Evolutionary conservation across 2,329 filamentous ascomycete species (phyloP).

Genomic region (Colletotrichum simmondsii): DNA sequence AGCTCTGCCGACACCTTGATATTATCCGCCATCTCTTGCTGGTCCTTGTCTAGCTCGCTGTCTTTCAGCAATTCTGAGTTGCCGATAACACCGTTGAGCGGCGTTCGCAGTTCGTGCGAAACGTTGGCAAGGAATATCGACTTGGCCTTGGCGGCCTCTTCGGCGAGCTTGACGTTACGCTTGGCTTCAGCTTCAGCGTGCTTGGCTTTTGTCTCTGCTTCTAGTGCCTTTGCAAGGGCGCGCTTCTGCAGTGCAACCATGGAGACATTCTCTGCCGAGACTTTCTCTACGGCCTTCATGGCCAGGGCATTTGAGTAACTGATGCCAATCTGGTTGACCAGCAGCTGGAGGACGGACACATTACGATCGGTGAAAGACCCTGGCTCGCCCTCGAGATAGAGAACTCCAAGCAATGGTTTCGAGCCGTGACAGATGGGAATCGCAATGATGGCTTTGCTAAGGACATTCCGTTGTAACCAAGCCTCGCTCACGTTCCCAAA

Average conservation of each 20-base stretch:
- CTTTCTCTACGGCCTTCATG: conserved; percentile 79
- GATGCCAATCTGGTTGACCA: conserved; percentile 83
- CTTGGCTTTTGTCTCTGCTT: conserved; percentile 81
- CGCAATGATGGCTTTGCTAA: conserved; percentile 81
- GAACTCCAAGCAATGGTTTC: conserved; percentile 75
- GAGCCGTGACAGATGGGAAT: conserved; percentile 81
- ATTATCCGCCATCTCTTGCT: conserved; percentile 87
- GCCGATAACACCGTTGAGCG: conserved; percentile 88
- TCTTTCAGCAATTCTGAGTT: conserved; percentile 87
- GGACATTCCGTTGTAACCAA: conserved; percentile 75
- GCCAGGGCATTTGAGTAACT: conserved; percentile 76
- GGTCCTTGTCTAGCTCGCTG: conserved; percentile 78
- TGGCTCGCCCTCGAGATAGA: conserved; percentile 80
- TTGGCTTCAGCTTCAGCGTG: conserved; percentile 80
- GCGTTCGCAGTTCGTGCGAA: conserved; percentile 83
- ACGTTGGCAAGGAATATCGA: conserved; percentile 85
- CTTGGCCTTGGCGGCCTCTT: conserved; percentile 86
- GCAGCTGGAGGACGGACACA: conserved; percentile 72
- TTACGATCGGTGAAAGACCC: conserved; percentile 83
- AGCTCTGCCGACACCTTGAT: conserved; percentile 89
- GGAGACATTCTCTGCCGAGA: conserved; percentile 80
- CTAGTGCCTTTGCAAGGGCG: conserved; percentile 76
- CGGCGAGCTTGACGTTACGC: conserved; percentile 82
- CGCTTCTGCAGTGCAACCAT: conserved; percentile 84
- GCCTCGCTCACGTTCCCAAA: conserved; percentile 79